Evolutionary conservation across 2,329 filamentous ascomycete species (phyloP).

Genomic region (Aureobasidium sp.): DNA sequence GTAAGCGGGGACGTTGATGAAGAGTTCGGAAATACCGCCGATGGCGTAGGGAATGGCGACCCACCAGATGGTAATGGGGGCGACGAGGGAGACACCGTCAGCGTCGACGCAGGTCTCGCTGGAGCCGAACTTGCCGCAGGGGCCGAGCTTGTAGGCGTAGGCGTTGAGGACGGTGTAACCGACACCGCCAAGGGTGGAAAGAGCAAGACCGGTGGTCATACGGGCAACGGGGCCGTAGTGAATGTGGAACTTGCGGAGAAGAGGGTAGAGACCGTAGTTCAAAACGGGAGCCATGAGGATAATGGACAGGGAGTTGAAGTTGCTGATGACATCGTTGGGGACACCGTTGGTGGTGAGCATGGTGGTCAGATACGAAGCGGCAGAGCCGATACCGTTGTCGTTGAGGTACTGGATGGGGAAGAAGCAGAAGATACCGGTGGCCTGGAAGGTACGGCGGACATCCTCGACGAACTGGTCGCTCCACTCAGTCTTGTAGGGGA

Average conservation of each 20-base stretch:
- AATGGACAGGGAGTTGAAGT: slow-evolving; percentile 40
- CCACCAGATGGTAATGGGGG: slow-evolving; percentile 38
- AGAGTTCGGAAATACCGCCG: slow-evolving; percentile 34
- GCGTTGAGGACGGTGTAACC: slow-evolving; percentile 37
- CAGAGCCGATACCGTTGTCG: slow-evolving; percentile 29
- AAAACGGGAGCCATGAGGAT: slow-evolving; percentile 38
- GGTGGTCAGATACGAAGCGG: slow-evolving; percentile 23
- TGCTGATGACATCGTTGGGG: slow-evolving; percentile 42
- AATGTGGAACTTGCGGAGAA: slow-evolving; percentile 35
- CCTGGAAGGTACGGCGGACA: slow-evolving; percentile 55
- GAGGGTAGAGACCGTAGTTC: slow-evolving; percentile 39
- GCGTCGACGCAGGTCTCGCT: slow-evolving; percentile 31
- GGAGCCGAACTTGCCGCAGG: slow-evolving; percentile 37
- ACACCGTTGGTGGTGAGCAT: slow-evolving; percentile 30
- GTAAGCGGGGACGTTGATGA: slow-evolving; percentile 40
- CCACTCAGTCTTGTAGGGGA: slow-evolving; percentile 40
- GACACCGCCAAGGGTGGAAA: slow-evolving; percentile 43
- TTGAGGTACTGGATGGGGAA: slow-evolving; percentile 38
- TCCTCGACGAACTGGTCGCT: slow-evolving; percentile 65
- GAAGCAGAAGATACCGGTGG: slow-evolving; percentile 60
- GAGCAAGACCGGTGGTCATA: slow-evolving; percentile 41
- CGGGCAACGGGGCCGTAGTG: slow-evolving; percentile 44
- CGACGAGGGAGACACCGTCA: slow-evolving; percentile 28
- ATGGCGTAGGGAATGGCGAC: slow-evolving; percentile 35
- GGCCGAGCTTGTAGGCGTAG: slow-evolving; percentile 41